Evolutionary conservation across 768 basidiomycete genomes (phyloP).

Genomic region (Polyporus arcularius): DNA sequence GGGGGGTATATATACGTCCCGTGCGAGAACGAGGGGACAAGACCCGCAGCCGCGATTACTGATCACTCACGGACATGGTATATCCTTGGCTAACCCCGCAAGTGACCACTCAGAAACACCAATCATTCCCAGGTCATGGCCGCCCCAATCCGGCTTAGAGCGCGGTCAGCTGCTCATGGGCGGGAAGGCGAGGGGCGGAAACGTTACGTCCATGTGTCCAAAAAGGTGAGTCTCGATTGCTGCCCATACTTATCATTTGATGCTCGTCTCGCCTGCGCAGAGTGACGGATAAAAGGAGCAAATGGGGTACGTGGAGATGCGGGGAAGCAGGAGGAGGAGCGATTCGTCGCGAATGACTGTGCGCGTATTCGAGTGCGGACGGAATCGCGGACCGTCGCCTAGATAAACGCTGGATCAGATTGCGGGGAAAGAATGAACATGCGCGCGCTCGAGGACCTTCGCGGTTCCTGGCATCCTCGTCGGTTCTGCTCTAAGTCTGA

Average conservation of each 20-base stretch:
- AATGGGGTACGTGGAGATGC: too few relatives aligned
- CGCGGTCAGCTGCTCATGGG: conserved; percentile 13
- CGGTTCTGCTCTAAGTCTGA: too few relatives aligned
- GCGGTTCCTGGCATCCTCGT: too few relatives aligned
- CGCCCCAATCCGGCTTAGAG: conserved; percentile 8
- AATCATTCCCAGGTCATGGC: conserved; percentile 7
- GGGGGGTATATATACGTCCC: conserved; percentile 11
- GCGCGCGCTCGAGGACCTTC: too few relatives aligned
- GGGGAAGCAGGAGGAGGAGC: neutral
- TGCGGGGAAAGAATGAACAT: too few relatives aligned
- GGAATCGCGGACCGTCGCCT: conserved; percentile 13
- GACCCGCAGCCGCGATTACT: conserved; percentile 8
- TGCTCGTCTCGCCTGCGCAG: neutral
- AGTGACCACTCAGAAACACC: neutral
- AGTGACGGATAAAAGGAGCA: neutral
- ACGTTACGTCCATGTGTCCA: conserved; percentile 14
- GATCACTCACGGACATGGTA: conserved; percentile 9
- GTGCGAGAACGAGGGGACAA: neutral
- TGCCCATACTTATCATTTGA: conserved; percentile 1
- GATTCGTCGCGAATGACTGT: neutral
- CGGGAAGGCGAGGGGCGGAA: conserved; percentile 14
- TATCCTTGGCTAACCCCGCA: neutral
- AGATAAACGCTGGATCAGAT: conserved; percentile 1
- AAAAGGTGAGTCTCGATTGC: neutral
- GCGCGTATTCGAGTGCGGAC: neutral